Evolutionary conservation across 345 rosid species (phyloP), one percentile per base, ranked within the genome.

Genomic region (Salix exigua): DNA sequence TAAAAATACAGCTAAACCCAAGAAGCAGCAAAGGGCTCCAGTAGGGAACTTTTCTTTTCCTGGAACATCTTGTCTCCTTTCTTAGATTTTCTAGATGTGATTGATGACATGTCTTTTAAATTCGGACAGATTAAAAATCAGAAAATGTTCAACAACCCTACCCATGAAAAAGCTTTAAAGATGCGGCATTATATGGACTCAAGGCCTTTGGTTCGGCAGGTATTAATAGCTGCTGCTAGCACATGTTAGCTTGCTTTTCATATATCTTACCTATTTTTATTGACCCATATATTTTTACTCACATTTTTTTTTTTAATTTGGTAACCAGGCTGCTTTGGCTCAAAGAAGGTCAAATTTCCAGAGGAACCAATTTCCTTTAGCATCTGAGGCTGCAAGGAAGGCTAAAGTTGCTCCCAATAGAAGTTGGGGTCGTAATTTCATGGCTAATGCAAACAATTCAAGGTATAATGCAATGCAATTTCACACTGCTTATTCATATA

Each of bases 141-240:
- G 78, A 92, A 62, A n/a, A 14, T 74, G 69, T 80, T 86, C 46
- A 73, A 64, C 68, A 84, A 85, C 81, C 81, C 80, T 77, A 78
- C 83, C 74, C 83, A 72, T 48, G 89, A 78, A n/a, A 87, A 83
- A 73, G 85, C 83, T 66, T 78, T 84, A 19, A 91, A 89, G 83
- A 84, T 83, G 71, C 83, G 75, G 60, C 91, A 71, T 51, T 89
- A 85, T 82, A 82, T 91, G 90, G 83, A 86, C 77, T 86, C 95
- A 11, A 75, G 95, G 37, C 86, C 95, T 66, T 80, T 87, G 81
- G 86, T 88, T 85, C 92, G 97, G 80, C 98, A 92, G 92, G 98
- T 94, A 26, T 66, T 69, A 18, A 16, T 4, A n/a, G 23, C 7
- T 55, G 72, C 30, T 51, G 30, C 37, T 11, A 23, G 26, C 7